Percentiles rank a stretch among this genome's conserved stretches.
These are phyloP conservation scores for Diaporthe ampelina DNA, from an alignment of 2,329 filamentous ascomycete genomes.

Conservation along the genomic window DNA sequence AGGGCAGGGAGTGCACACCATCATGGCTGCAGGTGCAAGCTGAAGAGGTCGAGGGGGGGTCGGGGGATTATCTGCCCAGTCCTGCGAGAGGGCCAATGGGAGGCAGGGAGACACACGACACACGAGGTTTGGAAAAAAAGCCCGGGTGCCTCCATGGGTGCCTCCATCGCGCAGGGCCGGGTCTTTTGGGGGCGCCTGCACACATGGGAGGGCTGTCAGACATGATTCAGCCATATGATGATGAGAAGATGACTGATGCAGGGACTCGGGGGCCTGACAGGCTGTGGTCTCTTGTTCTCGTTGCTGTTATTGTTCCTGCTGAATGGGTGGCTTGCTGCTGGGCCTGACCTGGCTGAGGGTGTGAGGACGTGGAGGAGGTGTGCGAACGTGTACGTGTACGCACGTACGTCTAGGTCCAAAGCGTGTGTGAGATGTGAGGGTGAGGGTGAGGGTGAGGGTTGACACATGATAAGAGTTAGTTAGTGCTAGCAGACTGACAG, in stretches of 20 bases:
- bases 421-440: not conserved
- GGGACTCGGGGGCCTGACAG: no score
- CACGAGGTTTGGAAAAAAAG: not conserved
- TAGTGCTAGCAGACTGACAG: not conserved
- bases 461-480: slow-evolving; percentile 15
- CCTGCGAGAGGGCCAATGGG: slow-evolving; percentile 36
- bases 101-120: not conserved
- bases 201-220: slow-evolving; percentile 22
- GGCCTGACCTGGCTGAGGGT: not conserved
- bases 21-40: slow-evolving; percentile 30
- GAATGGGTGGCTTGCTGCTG: not conserved
- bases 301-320: not conserved
- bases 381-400: not conserved
- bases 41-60: slow-evolving; percentile 18
- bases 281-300: no score
- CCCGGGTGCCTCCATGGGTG: slow-evolving; percentile 30
- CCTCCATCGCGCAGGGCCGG: slow-evolving; percentile 31
- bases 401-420: no score
- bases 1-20: slow-evolving; percentile 37
- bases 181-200: not conserved
- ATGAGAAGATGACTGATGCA: not conserved
- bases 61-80: not conserved
- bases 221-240: slow-evolving; percentile 7
- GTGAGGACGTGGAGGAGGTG: not conserved
- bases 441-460: not conserved